Evolutionary conservation across 129 eudicot species (phyloP), one percentile per base, ranked within the genome.

Genomic region (Flaveria linearis): DNA sequence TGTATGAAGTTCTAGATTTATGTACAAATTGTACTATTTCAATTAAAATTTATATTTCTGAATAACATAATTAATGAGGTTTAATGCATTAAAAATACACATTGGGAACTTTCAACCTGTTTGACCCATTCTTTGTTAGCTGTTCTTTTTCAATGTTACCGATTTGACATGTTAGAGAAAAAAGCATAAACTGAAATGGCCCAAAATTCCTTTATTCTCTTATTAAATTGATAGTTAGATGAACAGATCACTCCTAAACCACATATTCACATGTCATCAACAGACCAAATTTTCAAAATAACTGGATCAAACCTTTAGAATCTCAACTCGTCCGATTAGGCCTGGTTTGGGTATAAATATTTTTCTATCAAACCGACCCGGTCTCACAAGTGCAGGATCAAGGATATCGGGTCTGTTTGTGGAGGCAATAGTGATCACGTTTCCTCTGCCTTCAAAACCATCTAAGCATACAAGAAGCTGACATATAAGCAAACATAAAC

Each of bases 371-470:
- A 94, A 94, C 62, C 98, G 88, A 11, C 98, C 98, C 1, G 98
- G 98, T 80, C 98, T 88, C 8, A 94, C 93, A 78, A 94, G 98
- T 46, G 98, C 98, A 28, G 97, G 87, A 82, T 94, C 98, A 53
- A 94, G 82, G 76, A 94, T 94, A 81, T 94, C 98, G 9, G 97
- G 97, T 85, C 98, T 86, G 80, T 94, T 94, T 51, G 98, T 94
- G 53, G 98, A 94, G 72, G 98, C 98, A 77, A 94, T 94, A 50
- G 98, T 94, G 78, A 94, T 91, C 80, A 94, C 98, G 15, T 94
- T 87, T 68, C 98, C 98, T 86, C 90, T 88, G 78, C 98, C 98
- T 88, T 94, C 97, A 81, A 94, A 94, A 67, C 98, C 98, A 84
- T 94, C 98, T 85, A 94, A 81, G 81, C 89, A 85, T 64, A 94